Base-by-base conservation (phyloP, 1,284 basidiomycete species). In the Microbotryum scabiosae region DNA sequence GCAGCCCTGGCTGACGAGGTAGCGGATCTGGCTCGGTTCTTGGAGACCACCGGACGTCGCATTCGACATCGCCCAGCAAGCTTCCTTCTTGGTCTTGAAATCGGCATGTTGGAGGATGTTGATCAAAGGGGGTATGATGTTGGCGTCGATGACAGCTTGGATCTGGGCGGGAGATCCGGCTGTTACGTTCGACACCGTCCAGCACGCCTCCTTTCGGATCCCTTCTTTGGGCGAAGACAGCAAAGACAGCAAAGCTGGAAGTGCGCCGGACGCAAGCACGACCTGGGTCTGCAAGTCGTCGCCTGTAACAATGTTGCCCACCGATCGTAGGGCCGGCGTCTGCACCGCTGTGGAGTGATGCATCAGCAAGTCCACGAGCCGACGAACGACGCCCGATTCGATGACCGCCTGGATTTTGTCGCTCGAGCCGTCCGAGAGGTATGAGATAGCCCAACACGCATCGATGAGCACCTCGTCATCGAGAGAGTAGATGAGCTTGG, bases 381-480 rank as follows among this genome's bases (percentile, higher is more conserved):
- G 86, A 76, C 96, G 85, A 79, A 92, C 96, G 61, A 98, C 93
- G 57, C 96, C 96, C 21, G 89, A 90, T 78, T 98, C 96, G 72
- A 99, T 98, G 66, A 98, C 96, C 46, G 94, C 94, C 77, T 99
- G 96, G 66, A 99, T 99, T 81, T 99, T 99, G 78, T 99, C 96
- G 75, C 97, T 97, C 54, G 93, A 91, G 49, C 96, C 96, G 75
- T 98, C 96, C 2, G 96, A 98, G 43, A 99, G 86, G 78, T 99
- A 99, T 30, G 93, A 97, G 76, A 99, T 96, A 51, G 96, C 96
- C 96, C 96, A 99, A 82, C 96, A 99, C 32, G 96, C 96, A 76
- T 99, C 96, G 74, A 98, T 99, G 72, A 99, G 80, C 65, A 97
- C 96, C 78, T 99, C 96, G 74, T 98, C 94, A 75, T 99, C 96